A percentile compares a stretch with the other conserved stretches of the same genome.
Evolutionary conservation across 192 early-diverging fungal genomes (phyloP).

Genomic region (Dissophora globulifera): DNA sequence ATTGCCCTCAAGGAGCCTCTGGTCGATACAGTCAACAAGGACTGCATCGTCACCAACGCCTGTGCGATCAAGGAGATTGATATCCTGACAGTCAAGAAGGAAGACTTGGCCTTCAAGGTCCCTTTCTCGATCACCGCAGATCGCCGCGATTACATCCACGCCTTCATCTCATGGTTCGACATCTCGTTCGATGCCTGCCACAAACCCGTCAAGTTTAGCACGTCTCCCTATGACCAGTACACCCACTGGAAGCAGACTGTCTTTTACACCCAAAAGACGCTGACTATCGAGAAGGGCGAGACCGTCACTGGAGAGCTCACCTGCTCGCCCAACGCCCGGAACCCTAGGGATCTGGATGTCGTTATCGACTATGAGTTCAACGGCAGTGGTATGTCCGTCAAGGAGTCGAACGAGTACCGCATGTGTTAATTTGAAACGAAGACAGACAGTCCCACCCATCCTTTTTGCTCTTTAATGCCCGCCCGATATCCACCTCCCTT

Average conservation of each 20-base stretch:
- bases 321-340: constrained; percentile 77
- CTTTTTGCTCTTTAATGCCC: neutral
- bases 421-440: too few species aligned
- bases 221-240: constrained; percentile 73
- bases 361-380: constrained; percentile 64
- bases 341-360: constrained; percentile 96
- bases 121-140: constrained; percentile 74
- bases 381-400: constrained; percentile 39
- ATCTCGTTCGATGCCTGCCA: constrained; percentile 80
- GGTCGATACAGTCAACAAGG: constrained; percentile 80
- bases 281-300: constrained; percentile 89
- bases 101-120: constrained; percentile 78
- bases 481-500: constrained; percentile 6
- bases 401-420: constrained; percentile 58
- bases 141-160: constrained; percentile 75
- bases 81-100: constrained; percentile 71
- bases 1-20: constrained; percentile 79
- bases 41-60: constrained; percentile 74
- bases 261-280: constrained; percentile 76
- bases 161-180: constrained; percentile 94
- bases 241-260: constrained; percentile 99
- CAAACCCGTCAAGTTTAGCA: constrained; percentile 62
- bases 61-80: constrained; percentile 78
- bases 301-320: constrained; percentile 64
- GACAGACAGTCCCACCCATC: neutral